Percentiles rank a stretch among this genome's conserved stretches.
phyloP scores from a whole-genome alignment of 345 rosid species.

The Eucalyptus leucophloia region DNA sequence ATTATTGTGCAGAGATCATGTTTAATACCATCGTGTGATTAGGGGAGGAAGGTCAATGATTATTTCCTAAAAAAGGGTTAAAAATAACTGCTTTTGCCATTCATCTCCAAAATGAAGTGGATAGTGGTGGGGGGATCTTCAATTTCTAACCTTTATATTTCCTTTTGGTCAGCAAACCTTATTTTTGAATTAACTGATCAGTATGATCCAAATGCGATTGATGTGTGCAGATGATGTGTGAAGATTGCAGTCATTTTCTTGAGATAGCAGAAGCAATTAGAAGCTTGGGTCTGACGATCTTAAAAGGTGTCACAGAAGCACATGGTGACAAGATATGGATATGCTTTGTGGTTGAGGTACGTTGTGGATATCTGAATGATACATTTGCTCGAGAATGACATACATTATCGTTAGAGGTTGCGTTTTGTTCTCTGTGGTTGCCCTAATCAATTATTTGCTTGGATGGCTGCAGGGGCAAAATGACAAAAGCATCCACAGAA shows the following conservation, averaged over 20 bases:
- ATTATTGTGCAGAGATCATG: background rate
- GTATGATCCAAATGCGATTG: background rate
- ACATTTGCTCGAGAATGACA: background rate
- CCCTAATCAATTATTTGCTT: background rate
- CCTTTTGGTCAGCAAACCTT: background rate
- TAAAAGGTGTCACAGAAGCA: slow-evolving; percentile 78
- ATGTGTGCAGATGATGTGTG: slow-evolving; percentile 74
- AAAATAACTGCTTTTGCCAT: background rate
- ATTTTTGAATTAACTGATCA: background rate
- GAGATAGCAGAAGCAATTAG: slow-evolving; percentile 87
- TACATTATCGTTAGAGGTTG: background rate
- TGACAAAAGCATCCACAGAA: slow-evolving; percentile 64
- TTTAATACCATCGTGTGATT: background rate
- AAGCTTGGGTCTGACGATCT: slow-evolving; percentile 73
- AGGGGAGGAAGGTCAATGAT: background rate
- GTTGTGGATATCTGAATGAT: background rate
- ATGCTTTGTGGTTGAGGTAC: slow-evolving; percentile 89
- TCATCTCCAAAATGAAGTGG: background rate
- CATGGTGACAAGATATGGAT: slow-evolving; percentile 80
- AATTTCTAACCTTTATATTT: background rate
- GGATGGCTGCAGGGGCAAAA: slow-evolving; percentile 54
- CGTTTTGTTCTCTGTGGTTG: background rate
- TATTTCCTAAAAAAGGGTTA: background rate
- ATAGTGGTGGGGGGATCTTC: background rate
- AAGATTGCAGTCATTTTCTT: slow-evolving; percentile 85